phyloP scores from a whole-genome alignment of 805 yeast species.

The Suhomyces canberraensis region DNA sequence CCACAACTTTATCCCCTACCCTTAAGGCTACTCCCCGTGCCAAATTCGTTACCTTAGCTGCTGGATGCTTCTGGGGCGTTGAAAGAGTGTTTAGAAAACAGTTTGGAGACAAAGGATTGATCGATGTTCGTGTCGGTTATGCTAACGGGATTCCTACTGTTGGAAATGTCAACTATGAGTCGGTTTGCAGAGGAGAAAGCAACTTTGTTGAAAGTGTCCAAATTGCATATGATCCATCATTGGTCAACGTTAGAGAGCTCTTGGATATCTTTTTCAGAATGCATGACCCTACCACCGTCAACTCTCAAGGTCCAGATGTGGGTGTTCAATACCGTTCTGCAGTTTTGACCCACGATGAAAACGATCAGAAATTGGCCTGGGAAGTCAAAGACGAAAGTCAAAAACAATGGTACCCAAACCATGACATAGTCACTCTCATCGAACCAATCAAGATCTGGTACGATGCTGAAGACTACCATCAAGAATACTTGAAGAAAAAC shows the following conservation, averaged over 20 bases:
- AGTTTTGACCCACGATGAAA: conserved; percentile 59
- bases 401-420: conserved; percentile 69
- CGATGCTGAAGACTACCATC: conserved; percentile 97
- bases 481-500: conserved; percentile 71
- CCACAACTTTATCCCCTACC: conserved; percentile 27
- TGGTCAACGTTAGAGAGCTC: conserved; percentile 57
- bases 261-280: conserved; percentile 83
- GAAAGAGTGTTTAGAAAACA: conserved; percentile 79
- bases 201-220: conserved; percentile 80
- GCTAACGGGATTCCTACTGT: conserved; percentile 73
- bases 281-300: conserved; percentile 88
- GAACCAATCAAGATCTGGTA: conserved; percentile 68
- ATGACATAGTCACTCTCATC: conserved; percentile 65
- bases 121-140: conserved; percentile 84
- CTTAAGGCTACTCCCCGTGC: conserved; percentile 33
- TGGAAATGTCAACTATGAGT: conserved; percentile 46
- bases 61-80: conserved; percentile 85
- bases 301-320: conserved; percentile 80
- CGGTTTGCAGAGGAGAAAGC: conserved; percentile 77
- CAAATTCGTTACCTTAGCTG: conserved; percentile 43
- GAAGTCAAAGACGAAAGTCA: conserved; percentile 54
- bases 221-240: conserved; percentile 71
- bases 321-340: conserved; percentile 93
- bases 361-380: conserved; percentile 45
- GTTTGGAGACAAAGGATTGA: conserved; percentile 58